These are phyloP conservation scores for Microcos paniculata DNA, from an alignment of 345 rosid species.

Conservation along the genomic window DNA sequence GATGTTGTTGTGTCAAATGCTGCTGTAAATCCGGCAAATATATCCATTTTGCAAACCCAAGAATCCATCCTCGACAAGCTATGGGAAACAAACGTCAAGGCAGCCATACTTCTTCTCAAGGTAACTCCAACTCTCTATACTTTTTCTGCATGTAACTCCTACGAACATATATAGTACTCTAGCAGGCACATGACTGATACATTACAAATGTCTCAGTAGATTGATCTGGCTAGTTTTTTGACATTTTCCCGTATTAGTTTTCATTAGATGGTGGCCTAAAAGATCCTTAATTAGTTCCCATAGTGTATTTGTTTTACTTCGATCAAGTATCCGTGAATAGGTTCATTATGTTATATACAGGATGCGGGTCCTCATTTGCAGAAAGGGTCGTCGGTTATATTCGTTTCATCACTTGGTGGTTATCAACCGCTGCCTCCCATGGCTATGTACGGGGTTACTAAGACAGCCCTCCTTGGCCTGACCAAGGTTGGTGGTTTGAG, in stretches of 20 bases:
- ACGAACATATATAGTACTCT: no score
- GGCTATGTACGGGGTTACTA: slow-evolving; percentile 94
- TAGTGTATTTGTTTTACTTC: no score
- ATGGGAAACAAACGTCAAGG: slow-evolving; percentile 78
- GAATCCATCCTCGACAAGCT: slow-evolving; percentile 66
- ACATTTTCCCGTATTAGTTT: neutral
- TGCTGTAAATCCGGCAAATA: slow-evolving; percentile 57
- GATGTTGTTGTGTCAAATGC: slow-evolving; percentile 70
- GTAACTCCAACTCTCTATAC: slow-evolving; percentile 32
- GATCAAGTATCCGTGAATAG: neutral
- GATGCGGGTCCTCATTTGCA: slow-evolving; percentile 74
- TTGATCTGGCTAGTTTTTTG: neutral
- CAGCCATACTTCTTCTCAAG: slow-evolving; percentile 52
- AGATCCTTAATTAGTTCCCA: neutral
- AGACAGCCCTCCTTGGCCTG: slow-evolving; percentile 90
- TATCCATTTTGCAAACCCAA: slow-evolving; percentile 40
- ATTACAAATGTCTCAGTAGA: neutral
- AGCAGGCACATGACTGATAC: no score
- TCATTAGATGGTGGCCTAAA: neutral
- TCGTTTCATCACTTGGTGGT: slow-evolving; percentile 70
- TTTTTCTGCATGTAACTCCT: no score
- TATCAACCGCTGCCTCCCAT: slow-evolving; percentile 59
- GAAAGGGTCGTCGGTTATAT: slow-evolving; percentile 77
- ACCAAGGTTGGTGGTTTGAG: slow-evolving; percentile 55
- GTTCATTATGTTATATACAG: slow-evolving; percentile 30